These are phyloP conservation scores for Nevesoporus exiguus DNA, from an alignment of 768 basidiomycete species.

Conservation along the genomic window DNA sequence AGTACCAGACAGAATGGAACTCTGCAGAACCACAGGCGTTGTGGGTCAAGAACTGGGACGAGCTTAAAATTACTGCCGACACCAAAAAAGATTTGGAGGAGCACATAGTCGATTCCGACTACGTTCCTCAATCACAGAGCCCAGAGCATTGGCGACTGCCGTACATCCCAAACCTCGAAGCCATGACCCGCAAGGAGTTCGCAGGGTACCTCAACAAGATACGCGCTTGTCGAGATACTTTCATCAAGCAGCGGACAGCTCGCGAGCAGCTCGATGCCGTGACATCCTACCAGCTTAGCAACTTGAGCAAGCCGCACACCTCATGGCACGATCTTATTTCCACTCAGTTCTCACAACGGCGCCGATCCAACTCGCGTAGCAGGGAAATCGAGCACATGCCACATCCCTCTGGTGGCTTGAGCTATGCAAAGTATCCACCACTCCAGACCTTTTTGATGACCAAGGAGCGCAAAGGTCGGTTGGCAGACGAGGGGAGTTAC, in stretches of 20 bases:
- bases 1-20: constrained; percentile 78
- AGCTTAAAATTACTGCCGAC: constrained; percentile 37
- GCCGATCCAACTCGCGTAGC: constrained; percentile 23
- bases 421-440: constrained; percentile 51
- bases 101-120: constrained; percentile 26
- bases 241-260: constrained; percentile 41
- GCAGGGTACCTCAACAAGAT: constrained; percentile 55
- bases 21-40: constrained; percentile 62
- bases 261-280: constrained; percentile 15
- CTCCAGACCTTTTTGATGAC: constrained; percentile 54
- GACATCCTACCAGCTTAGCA: constrained; percentile 30
- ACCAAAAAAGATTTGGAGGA: constrained; percentile 16
- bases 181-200: constrained; percentile 62
- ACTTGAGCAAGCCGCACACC: constrained; percentile 12
- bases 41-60: constrained; percentile 65
- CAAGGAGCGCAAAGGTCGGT: constrained; percentile 55
- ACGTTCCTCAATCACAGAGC: constrained; percentile 14
- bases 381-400: constrained; percentile 58
- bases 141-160: constrained; percentile 20
- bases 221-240: constrained; percentile 52
- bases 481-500: constrained; percentile 37
- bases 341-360: constrained; percentile 17
- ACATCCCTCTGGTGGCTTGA: constrained; percentile 59
- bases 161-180: constrained; percentile 50
- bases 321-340: constrained; percentile 29